Evolutionary conservation across 176 grass and related monocot genomes (phyloP), one percentile per base, ranked within the genome.

Genomic region (Oryza meridionalis): DNA sequence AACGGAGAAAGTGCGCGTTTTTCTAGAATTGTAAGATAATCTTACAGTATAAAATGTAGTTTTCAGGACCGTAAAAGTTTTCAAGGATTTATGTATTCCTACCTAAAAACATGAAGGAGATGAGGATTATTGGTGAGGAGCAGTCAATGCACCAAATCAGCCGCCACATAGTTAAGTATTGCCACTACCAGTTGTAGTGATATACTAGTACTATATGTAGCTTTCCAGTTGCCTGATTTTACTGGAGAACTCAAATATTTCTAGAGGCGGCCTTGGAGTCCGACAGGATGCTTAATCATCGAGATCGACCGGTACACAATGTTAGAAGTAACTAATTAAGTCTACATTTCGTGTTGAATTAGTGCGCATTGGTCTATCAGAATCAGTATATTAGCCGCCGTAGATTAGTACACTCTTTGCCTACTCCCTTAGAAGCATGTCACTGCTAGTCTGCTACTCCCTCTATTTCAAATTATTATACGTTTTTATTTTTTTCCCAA

Each of bases 161-260:
- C 55, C 26, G 58, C 55, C 17, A 12, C 44, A 24, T 7, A 27
- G 19, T 21, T 31, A 31, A 32, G 17, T 17, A 44, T 37, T 4
- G 29, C 14, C 9, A 11, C 12, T 25, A 43, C 33, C 42, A 59
- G 53, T 59, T 19, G 53, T n/a, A 9, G 1, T 22, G 6, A 4
- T 6, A 19, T 53, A 53, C 50, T 3, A 17, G 1, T 45, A 47
- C 0, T 1, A 55, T 40, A 21, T 53, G 37, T 38, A 38, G 37
- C 37, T 59, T 59, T 55, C 79, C 79, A 40, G 65, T 69, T 26
- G 78, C 21, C n/a, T 35, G 44, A 33, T 46, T 43, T 63, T 16
- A 17, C 24, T 38, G 11, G 43, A 61, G 14, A 25, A 24, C 75
- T 14, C 21, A 9, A 11, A 35, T 72, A 45, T 14, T 46, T 32